Evolutionary conservation across 176 grass and related monocot species (phyloP).

Genomic region (Echinochloa phyllopogon): DNA sequence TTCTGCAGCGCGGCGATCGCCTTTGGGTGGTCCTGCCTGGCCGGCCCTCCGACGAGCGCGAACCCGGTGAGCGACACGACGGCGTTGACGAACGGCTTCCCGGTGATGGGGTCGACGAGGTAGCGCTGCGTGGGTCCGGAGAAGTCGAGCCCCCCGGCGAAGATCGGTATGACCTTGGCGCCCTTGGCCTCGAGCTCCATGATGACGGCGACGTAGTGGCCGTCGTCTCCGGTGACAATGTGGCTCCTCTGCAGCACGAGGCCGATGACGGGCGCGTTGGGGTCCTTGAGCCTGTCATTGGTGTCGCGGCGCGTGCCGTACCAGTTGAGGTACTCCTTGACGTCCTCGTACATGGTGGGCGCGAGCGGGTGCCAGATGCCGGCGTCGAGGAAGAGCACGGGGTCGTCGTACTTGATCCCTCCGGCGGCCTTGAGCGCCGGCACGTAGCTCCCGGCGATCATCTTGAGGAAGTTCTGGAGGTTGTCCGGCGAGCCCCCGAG

Average conservation of each 20-base stretch:
- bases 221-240: slow-evolving; percentile 95
- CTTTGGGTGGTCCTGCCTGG: slow-evolving; percentile 93
- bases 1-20: slow-evolving; percentile 89
- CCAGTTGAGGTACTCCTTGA: slow-evolving; percentile 99
- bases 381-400: slow-evolving; percentile 87
- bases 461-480: slow-evolving; percentile 98
- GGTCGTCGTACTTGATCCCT: slow-evolving; percentile 80
- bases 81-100: slow-evolving; percentile 79
- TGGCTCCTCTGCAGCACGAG: slow-evolving; percentile 93
- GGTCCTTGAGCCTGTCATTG: slow-evolving; percentile 57
- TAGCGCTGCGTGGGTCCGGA: slow-evolving; percentile 68
- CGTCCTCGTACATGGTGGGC: slow-evolving; percentile 89
- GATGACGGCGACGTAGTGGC: slow-evolving; percentile 96
- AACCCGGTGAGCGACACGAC: slow-evolving; percentile 96
- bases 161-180: slow-evolving; percentile 91
- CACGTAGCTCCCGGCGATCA: slow-evolving; percentile 84
- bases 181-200: slow-evolving; percentile 98
- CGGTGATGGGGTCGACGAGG: slow-evolving; percentile 72
- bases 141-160: slow-evolving; percentile 91
- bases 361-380: slow-evolving; percentile 98
- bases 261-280: slow-evolving; percentile 70
- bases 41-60: slow-evolving; percentile 92
- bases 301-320: slow-evolving; percentile 79
- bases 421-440: slow-evolving; percentile 64
- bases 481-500: slow-evolving; percentile 95